These are phyloP conservation scores for Hemileccinum impolitum DNA, from an alignment of 768 basidiomycete genomes.

Conservation along the genomic window DNA sequence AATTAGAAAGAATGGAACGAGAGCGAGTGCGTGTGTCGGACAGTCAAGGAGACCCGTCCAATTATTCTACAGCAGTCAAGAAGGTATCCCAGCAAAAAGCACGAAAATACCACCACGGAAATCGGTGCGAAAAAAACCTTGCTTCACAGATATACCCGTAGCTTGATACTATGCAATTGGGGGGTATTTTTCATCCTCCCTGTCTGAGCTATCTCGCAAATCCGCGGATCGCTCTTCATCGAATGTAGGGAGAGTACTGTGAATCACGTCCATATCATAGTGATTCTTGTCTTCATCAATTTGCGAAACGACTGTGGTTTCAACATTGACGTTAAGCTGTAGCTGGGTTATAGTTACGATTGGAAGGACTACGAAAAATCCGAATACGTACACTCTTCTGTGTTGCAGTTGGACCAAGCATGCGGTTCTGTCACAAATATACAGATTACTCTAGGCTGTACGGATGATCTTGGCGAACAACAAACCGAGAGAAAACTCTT, in stretches of 20 bases:
- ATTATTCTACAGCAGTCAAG: conserved; percentile 5
- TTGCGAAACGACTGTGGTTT: conserved; percentile 31
- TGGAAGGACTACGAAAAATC: background rate
- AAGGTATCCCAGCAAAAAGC: background rate
- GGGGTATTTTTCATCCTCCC: conserved; percentile 14
- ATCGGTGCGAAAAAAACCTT: background rate
- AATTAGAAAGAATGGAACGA: background rate
- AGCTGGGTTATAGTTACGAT: background rate
- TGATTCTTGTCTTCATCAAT: conserved; percentile 26
- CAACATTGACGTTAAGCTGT: conserved; percentile 32
- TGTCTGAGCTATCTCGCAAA: conserved; percentile 17
- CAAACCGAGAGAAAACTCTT: conserved; percentile 25
- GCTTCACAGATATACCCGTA: conserved; percentile 1
- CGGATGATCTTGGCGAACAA: background rate
- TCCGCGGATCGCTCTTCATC: conserved; percentile 12
- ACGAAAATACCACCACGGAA: background rate
- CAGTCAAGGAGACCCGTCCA: background rate
- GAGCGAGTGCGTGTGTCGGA: background rate
- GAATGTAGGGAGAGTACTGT: conserved; percentile 2
- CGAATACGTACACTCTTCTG: conserved; percentile 21
- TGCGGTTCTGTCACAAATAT: conserved; percentile 16
- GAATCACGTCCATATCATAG: conserved; percentile 21
- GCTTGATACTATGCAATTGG: conserved; percentile 9
- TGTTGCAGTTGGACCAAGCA: conserved; percentile 17
- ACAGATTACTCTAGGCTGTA: background rate